Evolutionary conservation across 2,329 filamentous ascomycete genomes (phyloP), one percentile per base, ranked within the genome.

Genomic region (Neonectria neomacrospora): DNA sequence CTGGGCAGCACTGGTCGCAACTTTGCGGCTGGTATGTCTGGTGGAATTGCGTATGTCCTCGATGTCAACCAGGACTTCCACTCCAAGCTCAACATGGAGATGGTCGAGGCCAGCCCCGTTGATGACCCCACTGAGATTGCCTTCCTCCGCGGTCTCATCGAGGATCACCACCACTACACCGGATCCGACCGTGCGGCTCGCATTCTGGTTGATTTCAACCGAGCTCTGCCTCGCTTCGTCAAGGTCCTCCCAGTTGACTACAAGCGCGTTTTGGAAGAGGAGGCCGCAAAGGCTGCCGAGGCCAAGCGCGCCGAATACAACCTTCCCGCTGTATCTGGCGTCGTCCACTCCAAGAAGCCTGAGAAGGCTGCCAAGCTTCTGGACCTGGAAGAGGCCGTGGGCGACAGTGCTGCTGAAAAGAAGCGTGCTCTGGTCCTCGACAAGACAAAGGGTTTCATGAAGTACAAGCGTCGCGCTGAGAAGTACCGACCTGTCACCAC

Each of bases 11-110:
- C 94, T 76, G 95, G 95, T 48, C 94, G 95, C 73, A 98, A 98
- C 85, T 98, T 98, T 76, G 95, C 94, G 73, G 95, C 95, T 65
- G 95, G 95, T 85, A 98, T 98, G 95, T 97, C 94, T 75, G 95
- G 95, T 76, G 95, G 95, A 85, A 97, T 98, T 74, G 94, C 94
- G 18, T 98, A 97, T 75, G 89, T 97, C 57, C 88, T 98, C 30
- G 95, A 98, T 75, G 91, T 96, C 75, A 88, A 95, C 77, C 87
- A 91, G 69, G 93, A 97, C 80, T 97, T 97, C 83, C 85, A 92
- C 78, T 89, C 90, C 72, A 97, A 97, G 86, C 91, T 97, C 81
- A 98, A 98, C 82, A 91, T 90, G 75, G 95, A 98, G 83, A 97
- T 98, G 95, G 95, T 98, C 71, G 94, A 97, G 81, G 89, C 95